Evolutionary conservation across 495 filamentous ascomycete species (phyloP), one percentile per base, ranked within the genome.

Genomic region (Penicillium roqueforti): DNA sequence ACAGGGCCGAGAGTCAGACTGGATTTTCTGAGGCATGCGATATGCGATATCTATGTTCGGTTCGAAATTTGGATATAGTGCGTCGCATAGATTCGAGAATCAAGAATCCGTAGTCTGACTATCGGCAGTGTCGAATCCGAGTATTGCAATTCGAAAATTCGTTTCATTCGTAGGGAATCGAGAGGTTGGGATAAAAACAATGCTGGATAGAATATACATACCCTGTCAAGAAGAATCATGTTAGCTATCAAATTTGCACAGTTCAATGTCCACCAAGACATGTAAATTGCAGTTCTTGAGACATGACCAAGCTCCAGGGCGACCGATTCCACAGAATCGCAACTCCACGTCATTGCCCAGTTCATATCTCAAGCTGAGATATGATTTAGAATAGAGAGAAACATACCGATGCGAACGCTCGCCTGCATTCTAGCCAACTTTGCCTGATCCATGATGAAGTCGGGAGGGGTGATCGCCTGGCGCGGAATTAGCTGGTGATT

Each of bases 381-480:
- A 44, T 43, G 0, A 28, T 13, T 11, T 3, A 13, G 22, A 48
- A 56, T 13, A 54, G 47, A 54, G 40, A 56, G 8, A 40, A 28
- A 73, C 78, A 61, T 73, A 81, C 78, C 78, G 70, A 77, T 81
- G 65, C 77, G 77, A 62, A 77, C 78, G 59, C 73, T 78, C 66
- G 72, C 70, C 73, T 80, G 78, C 74, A 81, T 75, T 59, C 68
- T 75, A 65, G 77, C 77, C 65, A 81, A 69, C 76, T 81, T 81
- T 66, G 75, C 78, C 55, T 78, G 74, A 77, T 81, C 78, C 78
- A 81, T 81, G 51, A 55, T 77, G 70, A 65, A 61, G 56, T 60
- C 47, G 49, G 66, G 58, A 56, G 60, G 64, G 53, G 62, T 47
- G 50, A 51, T 63, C 53, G 59, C 62, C 60, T 58, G 50, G 57